Conservation (phyloP, 2,329 filamentous ascomycete species). For the Westerdykella aurantiaca region DNA sequence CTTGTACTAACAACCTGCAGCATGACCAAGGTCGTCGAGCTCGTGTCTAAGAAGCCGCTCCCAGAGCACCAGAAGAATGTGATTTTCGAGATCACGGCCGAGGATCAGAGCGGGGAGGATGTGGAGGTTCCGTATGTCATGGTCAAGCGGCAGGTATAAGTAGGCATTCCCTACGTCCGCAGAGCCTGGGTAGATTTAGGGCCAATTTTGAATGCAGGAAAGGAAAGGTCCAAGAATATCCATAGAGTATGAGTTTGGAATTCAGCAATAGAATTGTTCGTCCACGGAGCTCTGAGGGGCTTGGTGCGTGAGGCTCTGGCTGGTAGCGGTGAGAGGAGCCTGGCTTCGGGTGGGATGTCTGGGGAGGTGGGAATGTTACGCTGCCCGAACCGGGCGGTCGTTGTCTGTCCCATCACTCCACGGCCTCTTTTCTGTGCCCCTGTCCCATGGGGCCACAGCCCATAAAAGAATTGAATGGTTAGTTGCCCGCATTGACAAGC, state of each 20-base stretch:
- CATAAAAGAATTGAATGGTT: too few species aligned
- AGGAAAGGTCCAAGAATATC: neutral
- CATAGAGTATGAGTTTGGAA: conserved; percentile 19
- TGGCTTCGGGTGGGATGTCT: conserved; percentile 14
- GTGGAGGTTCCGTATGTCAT: conserved; percentile 97
- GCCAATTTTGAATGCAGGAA: conserved; percentile 2
- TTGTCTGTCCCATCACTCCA: too few species aligned
- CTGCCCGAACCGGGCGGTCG: too few species aligned
- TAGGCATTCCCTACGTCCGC: neutral
- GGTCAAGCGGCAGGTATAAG: conserved; percentile 60
- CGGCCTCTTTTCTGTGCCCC: too few species aligned
- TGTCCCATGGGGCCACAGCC: too few species aligned
- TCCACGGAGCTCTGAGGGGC: neutral
- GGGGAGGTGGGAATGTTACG: conserved; percentile 1
- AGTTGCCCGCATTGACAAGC: too few species aligned
- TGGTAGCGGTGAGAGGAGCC: conserved; percentile 2
- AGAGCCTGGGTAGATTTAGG: neutral
- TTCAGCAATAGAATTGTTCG: conserved; percentile 7
- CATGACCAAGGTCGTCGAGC: conserved; percentile 81
- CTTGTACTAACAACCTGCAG: conserved; percentile 45
- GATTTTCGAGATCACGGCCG: conserved; percentile 89
- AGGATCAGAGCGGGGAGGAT: conserved; percentile 84
- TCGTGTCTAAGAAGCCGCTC: conserved; percentile 85
- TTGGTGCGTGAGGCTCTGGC: too few species aligned
- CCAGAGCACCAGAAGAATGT: conserved; percentile 90